These are phyloP conservation scores for Pythium rhizo-oryzae DNA, from an alignment of 352 stramenopile species.

Conservation along the genomic window DNA sequence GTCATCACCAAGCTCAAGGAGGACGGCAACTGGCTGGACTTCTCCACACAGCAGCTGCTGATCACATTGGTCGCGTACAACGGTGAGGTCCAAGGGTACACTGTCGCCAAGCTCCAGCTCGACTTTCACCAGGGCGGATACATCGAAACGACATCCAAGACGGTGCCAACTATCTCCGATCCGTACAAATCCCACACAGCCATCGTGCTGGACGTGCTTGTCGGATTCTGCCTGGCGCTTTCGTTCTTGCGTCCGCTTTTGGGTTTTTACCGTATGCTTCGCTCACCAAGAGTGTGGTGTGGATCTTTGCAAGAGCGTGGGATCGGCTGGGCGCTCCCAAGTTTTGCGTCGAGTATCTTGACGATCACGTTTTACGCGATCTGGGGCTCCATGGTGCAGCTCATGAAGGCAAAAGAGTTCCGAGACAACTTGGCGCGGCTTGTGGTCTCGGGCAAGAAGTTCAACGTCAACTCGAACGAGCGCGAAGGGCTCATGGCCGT, in stretches of 20 bases:
- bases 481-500: slow-evolving; percentile 31
- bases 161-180: slow-evolving; percentile 29
- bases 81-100: slow-evolving; percentile 38
- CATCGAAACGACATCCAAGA: slow-evolving; percentile 26
- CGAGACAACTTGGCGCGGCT: slow-evolving; percentile 46
- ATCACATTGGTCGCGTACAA: slow-evolving; percentile 46
- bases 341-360: slow-evolving; percentile 6
- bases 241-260: slow-evolving; percentile 6
- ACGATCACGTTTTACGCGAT: slow-evolving; percentile 37
- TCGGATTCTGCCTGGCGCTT: slow-evolving; percentile 26
- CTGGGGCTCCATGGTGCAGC: slow-evolving; percentile 36
- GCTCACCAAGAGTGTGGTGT: background rate
- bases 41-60: slow-evolving; percentile 32
- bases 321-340: background rate
- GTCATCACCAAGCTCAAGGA: slow-evolving; percentile 26
- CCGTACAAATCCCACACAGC: slow-evolving; percentile 27
- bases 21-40: slow-evolving; percentile 34
- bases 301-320: background rate
- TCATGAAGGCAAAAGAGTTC: slow-evolving; percentile 49
- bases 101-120: slow-evolving; percentile 31
- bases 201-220: slow-evolving; percentile 32
- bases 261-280: background rate
- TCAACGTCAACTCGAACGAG: slow-evolving; percentile 35
- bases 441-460: slow-evolving; percentile 39
- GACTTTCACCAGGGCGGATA: slow-evolving; percentile 35